Evolutionary conservation across 1,284 basidiomycete genomes (phyloP).

Genomic region (Schizopora paradoxa): DNA sequence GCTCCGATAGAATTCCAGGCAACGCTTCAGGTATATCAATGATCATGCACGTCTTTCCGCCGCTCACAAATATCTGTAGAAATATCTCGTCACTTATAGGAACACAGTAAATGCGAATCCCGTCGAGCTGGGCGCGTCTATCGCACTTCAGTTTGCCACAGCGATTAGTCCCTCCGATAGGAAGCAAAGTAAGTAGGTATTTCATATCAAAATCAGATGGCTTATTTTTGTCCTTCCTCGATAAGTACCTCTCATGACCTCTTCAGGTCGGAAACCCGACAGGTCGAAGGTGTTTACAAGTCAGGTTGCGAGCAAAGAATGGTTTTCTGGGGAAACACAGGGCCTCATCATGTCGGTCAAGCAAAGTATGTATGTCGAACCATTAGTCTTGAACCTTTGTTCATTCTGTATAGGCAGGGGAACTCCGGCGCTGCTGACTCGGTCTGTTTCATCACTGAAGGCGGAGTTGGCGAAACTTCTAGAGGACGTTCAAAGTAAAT

Average conservation of each 20-base stretch:
- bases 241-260: conserved; percentile 53
- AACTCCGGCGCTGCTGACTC: conserved; percentile 58
- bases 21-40: conserved; percentile 71
- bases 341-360: conserved; percentile 66
- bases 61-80: conserved; percentile 39
- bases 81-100: conserved; percentile 76
- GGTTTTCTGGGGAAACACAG: conserved; percentile 82
- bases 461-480: conserved; percentile 65
- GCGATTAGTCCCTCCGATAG: conserved; percentile 75
- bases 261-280: conserved; percentile 64
- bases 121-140: conserved; percentile 84
- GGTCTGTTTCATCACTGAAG: conserved; percentile 60
- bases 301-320: conserved; percentile 81
- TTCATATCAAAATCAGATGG: neutral
- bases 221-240: neutral
- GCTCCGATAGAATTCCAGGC: conserved; percentile 92
- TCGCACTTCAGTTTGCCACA: conserved; percentile 82
- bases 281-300: conserved; percentile 71
- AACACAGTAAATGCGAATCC: conserved; percentile 61
- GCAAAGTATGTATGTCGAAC: conserved; percentile 36
- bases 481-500: conserved; percentile 65
- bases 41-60: neutral
- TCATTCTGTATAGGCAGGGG: conserved; percentile 36
- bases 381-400: conserved; percentile 11
- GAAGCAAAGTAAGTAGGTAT: conserved; percentile 54